phyloP scores from a whole-genome alignment of 768 basidiomycete genomes.

The Basidioascus undulatus region DNA sequence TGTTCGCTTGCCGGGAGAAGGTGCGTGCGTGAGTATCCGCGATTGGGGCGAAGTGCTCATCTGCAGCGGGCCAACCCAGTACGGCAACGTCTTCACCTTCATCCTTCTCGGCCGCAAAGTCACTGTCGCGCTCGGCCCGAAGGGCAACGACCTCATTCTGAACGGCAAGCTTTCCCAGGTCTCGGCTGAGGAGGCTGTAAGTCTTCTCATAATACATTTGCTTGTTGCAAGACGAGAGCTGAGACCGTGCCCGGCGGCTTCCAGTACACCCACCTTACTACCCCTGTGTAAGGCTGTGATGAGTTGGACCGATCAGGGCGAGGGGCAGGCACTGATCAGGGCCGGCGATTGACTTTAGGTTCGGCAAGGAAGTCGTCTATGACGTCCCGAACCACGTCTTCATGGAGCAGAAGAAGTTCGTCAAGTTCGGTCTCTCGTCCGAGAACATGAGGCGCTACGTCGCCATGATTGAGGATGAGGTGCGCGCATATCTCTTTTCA shows the following conservation, averaged over 20 bases:
- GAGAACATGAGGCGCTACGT: slow-evolving; percentile 75
- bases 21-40: slow-evolving; percentile 20
- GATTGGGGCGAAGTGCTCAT: background rate
- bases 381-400: slow-evolving; percentile 86
- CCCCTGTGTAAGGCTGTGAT: no score
- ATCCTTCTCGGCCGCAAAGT: slow-evolving; percentile 66
- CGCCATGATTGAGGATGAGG: slow-evolving; percentile 37
- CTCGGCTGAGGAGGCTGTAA: slow-evolving; percentile 79
- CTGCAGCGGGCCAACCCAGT: slow-evolving; percentile 26
- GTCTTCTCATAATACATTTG: slow-evolving; percentile 8
- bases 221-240: slow-evolving; percentile 1
- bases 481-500: slow-evolving; percentile 12
- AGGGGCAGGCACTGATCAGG: no score
- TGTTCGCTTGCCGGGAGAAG: slow-evolving; percentile 38
- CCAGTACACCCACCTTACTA: no score
- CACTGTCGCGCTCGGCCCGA: slow-evolving; percentile 71
- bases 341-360: no score
- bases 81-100: slow-evolving; percentile 95
- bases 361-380: slow-evolving; percentile 93
- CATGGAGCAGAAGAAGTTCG: slow-evolving; percentile 98
- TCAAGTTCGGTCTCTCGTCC: slow-evolving; percentile 79
- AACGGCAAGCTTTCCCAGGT: slow-evolving; percentile 81
- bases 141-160: slow-evolving; percentile 80
- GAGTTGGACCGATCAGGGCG: no score
- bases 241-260: slow-evolving; percentile 1